A percentile compares a stretch with the other conserved stretches of the same genome.
Conservation (phyloP, 2,329 filamentous ascomycete genomes). For the Parafenestella ontariensis region DNA sequence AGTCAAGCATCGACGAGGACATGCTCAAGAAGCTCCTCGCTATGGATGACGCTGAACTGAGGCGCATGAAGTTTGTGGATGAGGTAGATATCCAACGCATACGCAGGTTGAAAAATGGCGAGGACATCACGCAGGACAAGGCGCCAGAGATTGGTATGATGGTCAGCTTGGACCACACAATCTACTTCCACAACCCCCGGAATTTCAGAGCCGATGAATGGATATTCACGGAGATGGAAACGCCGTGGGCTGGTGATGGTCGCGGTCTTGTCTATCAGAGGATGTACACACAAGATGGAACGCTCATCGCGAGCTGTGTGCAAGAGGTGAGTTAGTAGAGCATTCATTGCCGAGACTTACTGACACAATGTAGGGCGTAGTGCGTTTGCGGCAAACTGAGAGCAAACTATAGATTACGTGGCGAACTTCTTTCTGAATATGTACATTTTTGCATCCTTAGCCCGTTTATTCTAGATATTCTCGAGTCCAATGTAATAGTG, state of each 20-base stretch:
- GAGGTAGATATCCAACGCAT: conserved; percentile 60
- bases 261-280: conserved; percentile 77
- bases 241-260: conserved; percentile 80
- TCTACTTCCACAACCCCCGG: conserved; percentile 62
- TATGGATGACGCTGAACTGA: conserved; percentile 54
- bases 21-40: conserved; percentile 54
- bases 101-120: conserved; percentile 46
- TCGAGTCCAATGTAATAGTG: neutral
- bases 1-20: conserved; percentile 51
- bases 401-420: conserved; percentile 13
- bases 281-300: conserved; percentile 75
- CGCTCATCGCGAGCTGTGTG: conserved; percentile 77
- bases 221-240: conserved; percentile 82
- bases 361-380: conserved; percentile 17
- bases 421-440: neutral
- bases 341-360: neutral
- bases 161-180: conserved; percentile 77
- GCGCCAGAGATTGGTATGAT: conserved; percentile 78
- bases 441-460: neutral
- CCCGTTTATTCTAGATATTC: neutral
- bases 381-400: conserved; percentile 21
- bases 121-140: conserved; percentile 54
- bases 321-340: conserved; percentile 67
- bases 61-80: conserved; percentile 52
- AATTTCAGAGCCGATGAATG: conserved; percentile 67